Evolutionary conservation across 768 basidiomycete genomes (phyloP).

Genomic region (Daedalea quercina): DNA sequence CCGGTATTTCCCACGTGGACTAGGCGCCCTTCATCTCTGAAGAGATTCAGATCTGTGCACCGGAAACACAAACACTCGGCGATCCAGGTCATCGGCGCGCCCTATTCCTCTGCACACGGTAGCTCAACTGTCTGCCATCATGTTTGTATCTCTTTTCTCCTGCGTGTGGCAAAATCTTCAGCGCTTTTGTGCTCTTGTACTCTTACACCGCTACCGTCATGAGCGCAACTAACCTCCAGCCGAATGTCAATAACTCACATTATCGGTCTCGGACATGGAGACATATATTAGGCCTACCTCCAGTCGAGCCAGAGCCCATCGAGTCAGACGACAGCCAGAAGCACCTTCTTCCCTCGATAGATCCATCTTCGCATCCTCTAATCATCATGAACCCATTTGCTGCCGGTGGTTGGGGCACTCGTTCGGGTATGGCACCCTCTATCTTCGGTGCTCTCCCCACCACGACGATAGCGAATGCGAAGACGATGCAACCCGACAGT

Average conservation of each 20-base stretch:
- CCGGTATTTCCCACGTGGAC: too few species aligned
- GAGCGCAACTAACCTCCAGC: background rate
- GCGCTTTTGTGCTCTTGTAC: background rate
- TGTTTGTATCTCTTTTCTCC: too few species aligned
- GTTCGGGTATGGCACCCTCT: constrained; percentile 34
- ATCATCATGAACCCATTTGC: constrained; percentile 22
- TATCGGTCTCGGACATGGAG: background rate
- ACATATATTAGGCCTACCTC: background rate
- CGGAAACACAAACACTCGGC: too few species aligned
- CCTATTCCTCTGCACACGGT: too few species aligned
- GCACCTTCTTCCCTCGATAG: background rate
- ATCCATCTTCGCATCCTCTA: background rate
- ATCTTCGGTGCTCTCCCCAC: constrained; percentile 60
- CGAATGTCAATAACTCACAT: too few species aligned
- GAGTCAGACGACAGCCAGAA: background rate
- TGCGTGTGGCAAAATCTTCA: background rate
- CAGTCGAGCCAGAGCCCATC: background rate
- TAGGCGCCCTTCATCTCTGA: too few species aligned
- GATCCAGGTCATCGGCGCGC: too few species aligned
- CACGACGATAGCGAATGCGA: constrained; percentile 23
- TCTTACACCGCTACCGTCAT: background rate
- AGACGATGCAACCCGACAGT: constrained; percentile 23
- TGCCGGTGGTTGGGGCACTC: constrained; percentile 17
- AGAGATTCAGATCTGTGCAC: too few species aligned
- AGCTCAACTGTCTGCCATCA: too few species aligned